A percentile compares a stretch with the other conserved stretches of the same genome.
These are phyloP conservation scores for Dryas drummondii DNA, from an alignment of 306 rosid species.

Conservation along the genomic window DNA sequence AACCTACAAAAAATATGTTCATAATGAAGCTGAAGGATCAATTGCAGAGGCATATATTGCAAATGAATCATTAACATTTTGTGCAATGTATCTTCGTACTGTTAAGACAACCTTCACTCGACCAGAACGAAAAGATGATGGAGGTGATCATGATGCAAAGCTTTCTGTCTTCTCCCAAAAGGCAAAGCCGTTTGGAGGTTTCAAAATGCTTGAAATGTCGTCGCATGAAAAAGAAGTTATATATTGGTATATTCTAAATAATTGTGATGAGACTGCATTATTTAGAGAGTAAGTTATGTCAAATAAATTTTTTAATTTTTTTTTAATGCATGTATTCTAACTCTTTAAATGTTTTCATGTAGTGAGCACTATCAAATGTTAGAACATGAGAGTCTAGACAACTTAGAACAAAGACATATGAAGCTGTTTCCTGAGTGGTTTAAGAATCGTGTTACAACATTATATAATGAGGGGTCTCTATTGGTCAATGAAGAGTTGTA, in stretches of 20 bases:
- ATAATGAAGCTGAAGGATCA: not conserved
- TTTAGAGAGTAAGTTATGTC: not conserved
- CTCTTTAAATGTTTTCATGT: not conserved
- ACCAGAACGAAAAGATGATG: not conserved
- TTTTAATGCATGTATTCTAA: not conserved
- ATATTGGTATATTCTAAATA: constrained; percentile 4
- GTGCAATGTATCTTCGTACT: not conserved
- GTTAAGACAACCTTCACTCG: not conserved
- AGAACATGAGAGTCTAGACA: not conserved
- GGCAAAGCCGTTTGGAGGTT: not conserved
- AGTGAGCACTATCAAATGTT: not conserved
- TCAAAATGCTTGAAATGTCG: not conserved
- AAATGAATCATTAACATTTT: not conserved
- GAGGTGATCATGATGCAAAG: not conserved
- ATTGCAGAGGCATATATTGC: constrained; percentile 1
- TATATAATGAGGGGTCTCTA: not conserved
- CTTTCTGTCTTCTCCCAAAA: not conserved
- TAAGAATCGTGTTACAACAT: not conserved
- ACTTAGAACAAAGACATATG: not conserved
- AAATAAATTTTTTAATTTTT: not conserved
- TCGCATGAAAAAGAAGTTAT: not conserved
- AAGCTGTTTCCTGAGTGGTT: not conserved
- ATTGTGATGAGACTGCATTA: not conserved
- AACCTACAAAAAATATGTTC: not conserved
- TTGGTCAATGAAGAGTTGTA: not conserved